Conservation (phyloP, 2,329 filamentous ascomycete species). For the Salinomyces thailandicus region DNA sequence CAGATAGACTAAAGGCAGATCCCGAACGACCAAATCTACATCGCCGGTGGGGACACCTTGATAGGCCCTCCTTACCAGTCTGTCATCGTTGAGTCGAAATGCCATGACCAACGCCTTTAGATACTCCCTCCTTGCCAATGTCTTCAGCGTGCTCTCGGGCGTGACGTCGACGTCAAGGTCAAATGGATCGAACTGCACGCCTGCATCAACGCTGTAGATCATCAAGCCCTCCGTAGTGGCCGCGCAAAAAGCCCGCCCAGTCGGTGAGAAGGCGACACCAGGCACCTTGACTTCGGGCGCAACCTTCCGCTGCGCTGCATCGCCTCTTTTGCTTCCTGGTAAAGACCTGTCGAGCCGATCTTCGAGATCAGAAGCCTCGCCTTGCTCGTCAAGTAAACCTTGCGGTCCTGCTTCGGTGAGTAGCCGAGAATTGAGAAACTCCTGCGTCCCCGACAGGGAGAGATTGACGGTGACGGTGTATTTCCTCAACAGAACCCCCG, state of each 20-base stretch:
- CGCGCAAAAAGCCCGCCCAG: conserved; percentile 83
- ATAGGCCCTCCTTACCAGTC: conserved; percentile 75
- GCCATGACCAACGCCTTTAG: conserved; percentile 93
- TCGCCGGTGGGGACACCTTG: conserved; percentile 66
- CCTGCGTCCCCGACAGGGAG: conserved; percentile 91
- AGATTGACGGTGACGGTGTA: conserved; percentile 93
- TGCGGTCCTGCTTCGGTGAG: conserved; percentile 82
- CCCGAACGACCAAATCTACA: conserved; percentile 65
- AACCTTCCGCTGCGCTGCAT: conserved; percentile 67
- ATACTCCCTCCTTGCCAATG: conserved; percentile 68
- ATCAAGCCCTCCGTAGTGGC: conserved; percentile 89
- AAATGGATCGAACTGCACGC: conserved; percentile 84
- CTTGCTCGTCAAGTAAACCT: conserved; percentile 76
- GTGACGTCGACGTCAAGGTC: conserved; percentile 93
- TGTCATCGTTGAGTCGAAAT: conserved; percentile 83
- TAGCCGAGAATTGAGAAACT: conserved; percentile 86
- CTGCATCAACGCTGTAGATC: conserved; percentile 81
- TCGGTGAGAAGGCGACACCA: conserved; percentile 76
- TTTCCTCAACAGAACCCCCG: conserved; percentile 84
- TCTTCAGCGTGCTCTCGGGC: conserved; percentile 56
- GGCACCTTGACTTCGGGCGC: conserved; percentile 76
- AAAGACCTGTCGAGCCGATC: conserved; percentile 68
- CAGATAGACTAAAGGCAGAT: conserved; percentile 77
- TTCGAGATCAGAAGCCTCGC: conserved; percentile 80
- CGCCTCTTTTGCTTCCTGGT: conserved; percentile 78